Evolutionary conservation across 2,329 filamentous ascomycete species (phyloP).

Genomic region (Ascochyta clinopodiicola): DNA sequence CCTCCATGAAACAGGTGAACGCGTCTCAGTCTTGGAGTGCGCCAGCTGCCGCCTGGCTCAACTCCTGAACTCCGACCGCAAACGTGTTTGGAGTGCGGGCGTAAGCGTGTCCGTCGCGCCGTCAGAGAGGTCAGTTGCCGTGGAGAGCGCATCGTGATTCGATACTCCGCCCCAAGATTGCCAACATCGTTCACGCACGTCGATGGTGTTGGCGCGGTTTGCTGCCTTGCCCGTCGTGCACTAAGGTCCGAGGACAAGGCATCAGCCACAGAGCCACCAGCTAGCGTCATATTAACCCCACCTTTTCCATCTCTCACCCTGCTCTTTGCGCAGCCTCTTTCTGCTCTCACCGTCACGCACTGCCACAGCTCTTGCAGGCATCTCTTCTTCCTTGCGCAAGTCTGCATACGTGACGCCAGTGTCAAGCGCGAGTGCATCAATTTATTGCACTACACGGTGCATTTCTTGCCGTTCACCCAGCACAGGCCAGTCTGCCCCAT

Average conservation of each 20-base stretch:
- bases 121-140: constrained; percentile 22
- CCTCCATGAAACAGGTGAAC: constrained; percentile 15
- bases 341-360: constrained; percentile 35
- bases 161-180: constrained; percentile 28
- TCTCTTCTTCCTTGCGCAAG: constrained; percentile 4
- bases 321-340: constrained; percentile 29
- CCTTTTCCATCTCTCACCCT: constrained; percentile 13
- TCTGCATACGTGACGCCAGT: constrained; percentile 8
- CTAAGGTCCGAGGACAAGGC: constrained; percentile 3
- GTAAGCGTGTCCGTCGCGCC: constrained; percentile 12
- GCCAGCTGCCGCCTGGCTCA: constrained; percentile 33
- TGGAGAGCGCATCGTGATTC: constrained; percentile 15
- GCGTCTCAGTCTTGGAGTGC: constrained; percentile 19
- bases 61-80: constrained; percentile 28
- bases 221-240: constrained; percentile 19
- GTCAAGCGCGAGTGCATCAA: constrained; percentile 1
- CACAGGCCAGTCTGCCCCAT: not conserved
- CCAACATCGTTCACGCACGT: constrained; percentile 23
- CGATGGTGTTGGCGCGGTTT: constrained; percentile 20
- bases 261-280: constrained; percentile 25
- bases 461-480: constrained; percentile 5
- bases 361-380: constrained; percentile 29
- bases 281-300: constrained; percentile 12
- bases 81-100: constrained; percentile 21
- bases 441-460: not conserved